Evolutionary conservation across 148 eudicot species (phyloP), one percentile per base, ranked within the genome.

Genomic region (Vaccinium vitisidaea): DNA sequence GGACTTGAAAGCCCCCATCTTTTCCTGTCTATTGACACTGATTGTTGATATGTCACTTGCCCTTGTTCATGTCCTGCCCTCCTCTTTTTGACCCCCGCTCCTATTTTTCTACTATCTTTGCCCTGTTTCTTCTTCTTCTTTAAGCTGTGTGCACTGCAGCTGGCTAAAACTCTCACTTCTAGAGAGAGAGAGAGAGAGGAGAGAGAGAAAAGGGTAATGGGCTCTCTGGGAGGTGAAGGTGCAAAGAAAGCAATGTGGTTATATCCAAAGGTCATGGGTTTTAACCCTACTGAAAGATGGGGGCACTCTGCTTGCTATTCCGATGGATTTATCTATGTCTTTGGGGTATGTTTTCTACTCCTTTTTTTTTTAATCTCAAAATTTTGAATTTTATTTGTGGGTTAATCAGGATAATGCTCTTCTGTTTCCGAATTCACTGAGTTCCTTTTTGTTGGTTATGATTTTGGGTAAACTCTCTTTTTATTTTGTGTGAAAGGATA

Each of bases 1-100:
- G 85, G 95, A 93, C 91, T 87, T 94, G 98, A 95, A 93, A 95
- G 94, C 95, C 70, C 98, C 94, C 91, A 92, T 95, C 95, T 92
- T 93, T 91, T 95, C 98, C 85, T 95, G 98, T 93, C 95, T 88
- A 88, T 75, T 90, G 89, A 87, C 86, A 87, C 75, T 91, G 91
- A 89, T 89, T 84, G 86, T 90, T 89, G 92, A 88, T 85, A 79
- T 88, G 88, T 86, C 91, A 77, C 92, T 84, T 85, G 83, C 46
- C 83, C 87, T 63, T 89, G 83, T 87, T 89, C 90, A 86, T 85
- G 86, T 81, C 88, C 84, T 85, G 71, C 81, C 50, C 55, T 23
- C 27, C 81, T 18, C 56, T 39, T 75, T 23, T 73, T 78, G 12
- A 48, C 15, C 79, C 25, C 56, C 30, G 1, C 36, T 14, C 8